phyloP scores from a whole-genome alignment of 306 rosid species.

The Cercis canadensis region DNA sequence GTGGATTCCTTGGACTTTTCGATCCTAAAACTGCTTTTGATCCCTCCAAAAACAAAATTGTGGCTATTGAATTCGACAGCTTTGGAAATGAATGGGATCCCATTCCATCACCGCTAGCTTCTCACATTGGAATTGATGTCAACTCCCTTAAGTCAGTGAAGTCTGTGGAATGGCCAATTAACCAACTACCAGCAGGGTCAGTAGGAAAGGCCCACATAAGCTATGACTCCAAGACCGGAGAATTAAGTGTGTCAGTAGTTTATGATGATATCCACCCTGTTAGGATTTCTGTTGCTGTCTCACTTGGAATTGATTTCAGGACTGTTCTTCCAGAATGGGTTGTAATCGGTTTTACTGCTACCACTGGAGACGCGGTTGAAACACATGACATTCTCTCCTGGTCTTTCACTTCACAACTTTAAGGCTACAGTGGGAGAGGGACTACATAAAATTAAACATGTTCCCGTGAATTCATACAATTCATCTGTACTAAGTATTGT shows the following conservation, averaged over 20 bases:
- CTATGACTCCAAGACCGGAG: constrained; percentile 13
- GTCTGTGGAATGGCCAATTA: neutral
- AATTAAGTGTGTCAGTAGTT: constrained; percentile 8
- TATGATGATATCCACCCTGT: neutral
- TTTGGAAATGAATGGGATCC: constrained; percentile 11
- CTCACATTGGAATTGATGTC: constrained; percentile 37
- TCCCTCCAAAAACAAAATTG: neutral
- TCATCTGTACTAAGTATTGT: too few relatives aligned
- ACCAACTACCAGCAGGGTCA: neutral
- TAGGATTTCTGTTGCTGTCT: neutral
- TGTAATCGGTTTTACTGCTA: constrained; percentile 36
- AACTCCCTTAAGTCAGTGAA: constrained; percentile 24
- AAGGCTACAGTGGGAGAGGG: too few relatives aligned
- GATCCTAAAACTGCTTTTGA: neutral
- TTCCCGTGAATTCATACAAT: too few relatives aligned
- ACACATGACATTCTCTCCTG: constrained; percentile 41
- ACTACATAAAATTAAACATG: too few relatives aligned
- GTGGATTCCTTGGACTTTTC: constrained; percentile 27
- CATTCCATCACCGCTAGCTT: neutral
- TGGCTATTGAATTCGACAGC: constrained; percentile 36
- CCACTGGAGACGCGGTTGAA: constrained; percentile 18
- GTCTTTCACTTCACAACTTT: neutral
- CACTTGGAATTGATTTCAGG: constrained; percentile 12
- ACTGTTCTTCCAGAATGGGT: constrained; percentile 39
- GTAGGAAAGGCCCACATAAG: constrained; percentile 21